phyloP scores from a whole-genome alignment of 139 green algal genomes.

The Coccomyxa sp. region DNA sequence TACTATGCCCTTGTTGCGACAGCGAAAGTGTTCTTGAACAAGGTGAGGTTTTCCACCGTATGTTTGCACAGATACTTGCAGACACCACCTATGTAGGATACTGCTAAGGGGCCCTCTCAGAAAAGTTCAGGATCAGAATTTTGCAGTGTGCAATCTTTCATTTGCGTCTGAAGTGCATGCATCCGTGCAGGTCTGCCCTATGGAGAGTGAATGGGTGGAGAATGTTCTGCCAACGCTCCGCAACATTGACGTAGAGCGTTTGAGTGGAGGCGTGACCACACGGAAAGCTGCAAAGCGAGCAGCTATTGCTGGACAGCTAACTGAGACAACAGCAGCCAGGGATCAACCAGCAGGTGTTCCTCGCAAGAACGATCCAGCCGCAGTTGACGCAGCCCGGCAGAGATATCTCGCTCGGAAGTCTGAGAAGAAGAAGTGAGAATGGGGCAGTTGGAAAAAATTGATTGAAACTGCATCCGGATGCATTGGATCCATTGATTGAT shows the following conservation, averaged over 20 bases:
- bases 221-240: slow-evolving; percentile 61
- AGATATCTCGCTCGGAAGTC: slow-evolving; percentile 65
- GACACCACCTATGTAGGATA: background rate
- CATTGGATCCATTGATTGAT: too few relatives aligned
- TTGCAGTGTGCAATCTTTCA: too few relatives aligned
- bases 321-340: background rate
- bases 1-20: slow-evolving; percentile 90
- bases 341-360: slow-evolving; percentile 4
- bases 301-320: background rate
- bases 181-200: slow-evolving; percentile 67
- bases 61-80: too few relatives aligned
- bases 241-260: slow-evolving; percentile 63
- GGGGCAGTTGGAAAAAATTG: background rate
- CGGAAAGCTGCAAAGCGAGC: slow-evolving; percentile 10
- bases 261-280: slow-evolving; percentile 50
- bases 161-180: too few relatives aligned
- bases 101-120: background rate
- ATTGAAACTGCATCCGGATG: background rate
- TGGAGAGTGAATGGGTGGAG: slow-evolving; percentile 66
- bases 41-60: slow-evolving; percentile 27
- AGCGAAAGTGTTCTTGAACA: slow-evolving; percentile 63
- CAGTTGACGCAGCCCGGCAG: slow-evolving; percentile 61
- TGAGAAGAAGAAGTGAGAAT: background rate
- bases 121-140: too few relatives aligned
- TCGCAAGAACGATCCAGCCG: slow-evolving; percentile 41